These are phyloP conservation scores for Vachellia pachyceras DNA, from an alignment of 306 rosid species.

Conservation along the genomic window DNA sequence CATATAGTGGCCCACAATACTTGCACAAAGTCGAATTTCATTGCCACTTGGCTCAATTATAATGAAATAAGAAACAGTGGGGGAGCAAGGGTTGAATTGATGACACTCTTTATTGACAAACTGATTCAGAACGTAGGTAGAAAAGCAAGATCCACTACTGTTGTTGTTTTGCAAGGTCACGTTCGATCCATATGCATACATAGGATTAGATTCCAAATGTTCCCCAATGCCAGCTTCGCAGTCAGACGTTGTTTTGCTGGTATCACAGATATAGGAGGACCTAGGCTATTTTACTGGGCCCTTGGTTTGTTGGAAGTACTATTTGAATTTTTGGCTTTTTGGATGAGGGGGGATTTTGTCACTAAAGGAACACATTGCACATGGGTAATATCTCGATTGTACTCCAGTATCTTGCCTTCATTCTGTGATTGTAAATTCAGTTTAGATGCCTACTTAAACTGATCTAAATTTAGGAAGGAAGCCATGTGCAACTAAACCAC, in stretches of 20 bases:
- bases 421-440: constrained; percentile 9
- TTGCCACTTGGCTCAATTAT: constrained; percentile 28
- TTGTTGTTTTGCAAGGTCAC: too few relatives aligned
- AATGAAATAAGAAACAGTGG: background rate
- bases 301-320: constrained; percentile 39
- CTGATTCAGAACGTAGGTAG: constrained; percentile 18
- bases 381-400: constrained; percentile 30
- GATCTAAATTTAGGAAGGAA: constrained; percentile 17
- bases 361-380: constrained; percentile 34
- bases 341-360: constrained; percentile 43
- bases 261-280: constrained; percentile 14
- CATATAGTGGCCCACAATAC: constrained; percentile 50
- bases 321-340: constrained; percentile 49
- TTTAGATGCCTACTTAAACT: constrained; percentile 21
- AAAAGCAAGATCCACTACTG: background rate
- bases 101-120: background rate
- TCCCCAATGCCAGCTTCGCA: background rate
- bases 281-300: constrained; percentile 38
- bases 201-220: too few relatives aligned
- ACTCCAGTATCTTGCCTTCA: constrained; percentile 33
- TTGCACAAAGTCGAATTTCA: constrained; percentile 46
- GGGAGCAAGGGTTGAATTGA: constrained; percentile 32
- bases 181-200: too few relatives aligned
- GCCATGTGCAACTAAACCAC: constrained; percentile 5
- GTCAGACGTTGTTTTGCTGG: constrained; percentile 30